phyloP scores from a whole-genome alignment of 306 rosid genomes.

The Canavalia ensiformis region DNA sequence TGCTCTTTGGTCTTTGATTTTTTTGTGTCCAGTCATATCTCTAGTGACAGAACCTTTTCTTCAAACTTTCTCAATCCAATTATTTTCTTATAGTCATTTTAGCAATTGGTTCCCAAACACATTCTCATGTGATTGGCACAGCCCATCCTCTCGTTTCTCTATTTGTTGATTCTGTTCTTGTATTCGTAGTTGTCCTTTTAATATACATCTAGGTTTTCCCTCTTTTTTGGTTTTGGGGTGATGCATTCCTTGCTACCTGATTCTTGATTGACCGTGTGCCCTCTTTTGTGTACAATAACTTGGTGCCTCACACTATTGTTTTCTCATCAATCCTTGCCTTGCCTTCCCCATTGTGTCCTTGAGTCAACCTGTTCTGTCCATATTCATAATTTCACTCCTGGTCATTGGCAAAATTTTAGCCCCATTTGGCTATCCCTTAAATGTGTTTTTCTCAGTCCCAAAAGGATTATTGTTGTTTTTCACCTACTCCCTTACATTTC shows the following conservation, averaged over 20 bases:
- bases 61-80: background rate
- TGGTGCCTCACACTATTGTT: background rate
- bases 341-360: background rate
- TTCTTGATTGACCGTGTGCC: background rate
- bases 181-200: background rate
- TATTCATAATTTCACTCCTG: too few species aligned
- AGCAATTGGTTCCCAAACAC: background rate
- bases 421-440: background rate
- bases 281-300: background rate
- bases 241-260: background rate
- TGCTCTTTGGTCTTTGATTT: background rate
- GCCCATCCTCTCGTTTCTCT: background rate
- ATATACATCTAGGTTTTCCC: background rate
- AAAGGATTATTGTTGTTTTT: background rate
- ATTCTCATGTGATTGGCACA: slow-evolving; percentile 13
- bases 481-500: background rate
- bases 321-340: background rate
- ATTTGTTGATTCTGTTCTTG: background rate
- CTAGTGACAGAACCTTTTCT: background rate
- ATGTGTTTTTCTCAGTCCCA: background rate
- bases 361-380: background rate
- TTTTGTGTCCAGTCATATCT: background rate
- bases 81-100: background rate
- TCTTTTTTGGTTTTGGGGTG: background rate
- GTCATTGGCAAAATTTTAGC: background rate